Conservation (phyloP, 805 yeast species). For the Ogataea neopini region DNA sequence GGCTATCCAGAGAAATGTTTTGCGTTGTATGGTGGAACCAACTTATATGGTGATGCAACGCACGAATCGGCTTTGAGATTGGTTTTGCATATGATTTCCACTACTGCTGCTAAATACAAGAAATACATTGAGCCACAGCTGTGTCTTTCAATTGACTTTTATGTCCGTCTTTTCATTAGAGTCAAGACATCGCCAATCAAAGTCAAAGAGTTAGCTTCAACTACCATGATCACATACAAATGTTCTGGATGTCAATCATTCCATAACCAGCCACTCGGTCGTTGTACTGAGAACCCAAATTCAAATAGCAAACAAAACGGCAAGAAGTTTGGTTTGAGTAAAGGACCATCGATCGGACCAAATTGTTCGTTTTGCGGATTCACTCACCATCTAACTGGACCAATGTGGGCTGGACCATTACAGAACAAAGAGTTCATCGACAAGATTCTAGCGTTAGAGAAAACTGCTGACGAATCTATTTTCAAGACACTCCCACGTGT, state of each 20-base stretch:
- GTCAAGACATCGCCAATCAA: conserved; percentile 76
- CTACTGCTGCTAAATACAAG: conserved; percentile 88
- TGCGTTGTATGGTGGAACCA: conserved; percentile 91
- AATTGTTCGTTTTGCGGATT: conserved; percentile 71
- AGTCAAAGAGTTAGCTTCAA: conserved; percentile 77
- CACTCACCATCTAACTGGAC: conserved; percentile 83
- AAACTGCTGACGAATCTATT: conserved; percentile 47
- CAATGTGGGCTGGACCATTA: conserved; percentile 89
- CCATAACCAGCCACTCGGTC: conserved; percentile 74
- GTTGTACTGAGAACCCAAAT: conserved; percentile 39
- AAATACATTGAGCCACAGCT: conserved; percentile 84
- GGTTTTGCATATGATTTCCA: conserved; percentile 72
- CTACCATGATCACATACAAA: conserved; percentile 74
- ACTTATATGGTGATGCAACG: conserved; percentile 79
- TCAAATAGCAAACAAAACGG: conserved; percentile 32
- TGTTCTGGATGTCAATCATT: conserved; percentile 87
- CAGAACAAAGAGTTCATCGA: conserved; percentile 71
- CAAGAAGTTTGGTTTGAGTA: conserved; percentile 56
- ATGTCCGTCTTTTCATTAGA: conserved; percentile 80
- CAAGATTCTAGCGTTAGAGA: conserved; percentile 56
- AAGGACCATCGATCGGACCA: conserved; percentile 60
- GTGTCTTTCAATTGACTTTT: conserved; percentile 86
- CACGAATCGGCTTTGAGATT: conserved; percentile 93
- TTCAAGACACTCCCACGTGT: conserved; percentile 85
- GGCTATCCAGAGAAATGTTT: conserved; percentile 97